A percentile compares a stretch with the other conserved stretches of the same genome.
Conservation (phyloP, 2,329 filamentous ascomycete species). For the Parastagonospora avenae region DNA sequence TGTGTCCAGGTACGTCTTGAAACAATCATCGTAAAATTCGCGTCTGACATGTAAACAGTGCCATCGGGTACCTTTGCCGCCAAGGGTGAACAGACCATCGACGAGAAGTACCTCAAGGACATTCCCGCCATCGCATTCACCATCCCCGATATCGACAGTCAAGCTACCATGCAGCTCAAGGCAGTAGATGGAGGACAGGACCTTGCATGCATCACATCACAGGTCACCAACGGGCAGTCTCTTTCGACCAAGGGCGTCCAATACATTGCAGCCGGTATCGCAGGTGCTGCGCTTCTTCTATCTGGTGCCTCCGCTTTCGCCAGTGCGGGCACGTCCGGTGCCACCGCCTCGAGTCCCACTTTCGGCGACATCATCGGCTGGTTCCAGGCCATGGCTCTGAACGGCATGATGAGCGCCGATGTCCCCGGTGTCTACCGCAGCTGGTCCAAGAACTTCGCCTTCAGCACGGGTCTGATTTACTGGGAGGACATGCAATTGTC, state of each 20-base stretch:
- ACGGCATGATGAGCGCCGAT: slow-evolving; percentile 91
- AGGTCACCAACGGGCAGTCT: slow-evolving; percentile 86
- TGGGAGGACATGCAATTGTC: slow-evolving; percentile 79
- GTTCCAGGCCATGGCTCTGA: slow-evolving; percentile 94
- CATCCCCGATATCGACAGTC: slow-evolving; percentile 86
- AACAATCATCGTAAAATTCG: slow-evolving; percentile 3
- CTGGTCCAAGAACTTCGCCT: slow-evolving; percentile 92
- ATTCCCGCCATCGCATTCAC: slow-evolving; percentile 90
- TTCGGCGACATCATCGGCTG: slow-evolving; percentile 85
- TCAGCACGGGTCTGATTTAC: slow-evolving; percentile 82
- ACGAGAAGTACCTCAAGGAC: slow-evolving; percentile 69
- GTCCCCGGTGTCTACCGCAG: slow-evolving; percentile 87
- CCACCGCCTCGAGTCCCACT: slow-evolving; percentile 74
- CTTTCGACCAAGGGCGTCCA: slow-evolving; percentile 75
- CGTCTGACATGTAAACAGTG: slow-evolving; percentile 56
- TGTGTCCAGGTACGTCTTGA: slow-evolving; percentile 76
- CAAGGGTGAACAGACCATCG: slow-evolving; percentile 72
- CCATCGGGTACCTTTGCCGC: slow-evolving; percentile 77
- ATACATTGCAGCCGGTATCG: slow-evolving; percentile 82
- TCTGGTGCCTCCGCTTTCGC: slow-evolving; percentile 73
- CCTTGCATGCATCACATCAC: slow-evolving; percentile 82
- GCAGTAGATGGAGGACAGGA: slow-evolving; percentile 63
- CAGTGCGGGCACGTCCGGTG: slow-evolving; percentile 56
- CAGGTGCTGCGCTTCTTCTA: slow-evolving; percentile 78
- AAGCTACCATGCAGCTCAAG: slow-evolving; percentile 78